Conservation (phyloP, 768 basidiomycete species). For the Agaricus subrufescens region DNA sequence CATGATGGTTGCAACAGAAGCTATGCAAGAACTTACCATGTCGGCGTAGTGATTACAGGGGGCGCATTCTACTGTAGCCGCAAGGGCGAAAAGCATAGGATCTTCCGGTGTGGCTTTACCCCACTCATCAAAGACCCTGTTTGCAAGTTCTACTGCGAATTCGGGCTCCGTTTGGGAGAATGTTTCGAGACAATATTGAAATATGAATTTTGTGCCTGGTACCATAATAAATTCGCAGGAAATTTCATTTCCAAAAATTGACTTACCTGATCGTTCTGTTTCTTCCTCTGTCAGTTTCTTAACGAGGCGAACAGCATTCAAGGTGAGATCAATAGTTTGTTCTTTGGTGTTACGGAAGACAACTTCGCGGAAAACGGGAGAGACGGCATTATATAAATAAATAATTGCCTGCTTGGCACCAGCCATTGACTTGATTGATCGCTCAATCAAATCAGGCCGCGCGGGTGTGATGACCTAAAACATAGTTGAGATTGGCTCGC, state of each 20-base stretch:
- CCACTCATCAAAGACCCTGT: conserved; percentile 90
- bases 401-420: conserved; percentile 89
- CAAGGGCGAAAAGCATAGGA: conserved; percentile 94
- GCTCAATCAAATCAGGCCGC: conserved; percentile 87
- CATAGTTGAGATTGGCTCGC: conserved; percentile 14
- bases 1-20: not conserved
- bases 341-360: conserved; percentile 92
- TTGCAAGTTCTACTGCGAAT: conserved; percentile 88
- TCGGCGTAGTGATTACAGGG: conserved; percentile 98
- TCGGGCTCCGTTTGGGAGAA: conserved; percentile 98
- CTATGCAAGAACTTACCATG: conserved; percentile 48
- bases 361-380: conserved; percentile 82
- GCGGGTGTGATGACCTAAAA: conserved; percentile 93
- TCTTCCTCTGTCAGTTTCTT: conserved; percentile 82
- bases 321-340: conserved; percentile 85
- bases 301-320: conserved; percentile 80
- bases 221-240: not conserved
- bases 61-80: conserved; percentile 93
- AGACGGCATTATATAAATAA: conserved; percentile 99
- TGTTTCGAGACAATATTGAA: conserved; percentile 87
- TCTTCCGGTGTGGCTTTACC: conserved; percentile 75
- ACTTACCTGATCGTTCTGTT: conserved; percentile 74
- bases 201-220: conserved; percentile 33
- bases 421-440: conserved; percentile 83
- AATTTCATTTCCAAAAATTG: conserved; percentile 66